Evolutionary conservation across 306 rosid species (phyloP), one percentile per base, ranked within the genome.

Genomic region (Comarum palustre): DNA sequence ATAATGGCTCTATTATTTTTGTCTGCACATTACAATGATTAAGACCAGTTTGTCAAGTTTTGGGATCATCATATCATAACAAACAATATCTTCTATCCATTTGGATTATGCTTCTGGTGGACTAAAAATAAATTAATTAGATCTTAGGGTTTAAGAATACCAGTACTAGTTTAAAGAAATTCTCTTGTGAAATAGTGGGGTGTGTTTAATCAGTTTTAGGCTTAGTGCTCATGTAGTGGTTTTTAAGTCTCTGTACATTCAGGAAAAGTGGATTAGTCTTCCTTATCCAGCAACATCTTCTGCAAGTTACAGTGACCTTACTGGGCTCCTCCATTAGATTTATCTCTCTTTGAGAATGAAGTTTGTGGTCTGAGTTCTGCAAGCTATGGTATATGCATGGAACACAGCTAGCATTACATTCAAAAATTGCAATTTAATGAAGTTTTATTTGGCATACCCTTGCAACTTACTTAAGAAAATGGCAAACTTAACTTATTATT

Each of bases 101-200:
- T 79, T 74, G 59, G 73, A 55, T 34, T 50, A 14, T 71, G 39
- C 69, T 59, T 71, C 74, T n/a, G 54, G 74, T 75, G 77, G 73
- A 75, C 50, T 65, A 14, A 47, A 34, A 55, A 38, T 60, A 27
- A 68, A 31, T 51, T 15, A 71, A 8, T 3, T 16, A 12, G 15
- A 2, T 51, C 6, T 63, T 8, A 48, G 27, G 12, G 8, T 73
- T 61, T 24, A 73, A 22, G 36, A 9, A 72, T 38, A 72, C 27
- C 27, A 6, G 22, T 34, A 10, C 13, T 58, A 25, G 15, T 0
- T 5, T 41, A 51, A 55, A 47, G 20, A 29, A 25, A 48, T n/a
- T 1, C 36, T 25, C 57, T 19, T 51, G n/a, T 6, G 55, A 50
- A 19, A 8, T 42, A 50, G 5, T 2, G 9, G 31, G 22, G 11